Conservation (phyloP, 441 rosid species). For the Gossypium laxum region DNA sequence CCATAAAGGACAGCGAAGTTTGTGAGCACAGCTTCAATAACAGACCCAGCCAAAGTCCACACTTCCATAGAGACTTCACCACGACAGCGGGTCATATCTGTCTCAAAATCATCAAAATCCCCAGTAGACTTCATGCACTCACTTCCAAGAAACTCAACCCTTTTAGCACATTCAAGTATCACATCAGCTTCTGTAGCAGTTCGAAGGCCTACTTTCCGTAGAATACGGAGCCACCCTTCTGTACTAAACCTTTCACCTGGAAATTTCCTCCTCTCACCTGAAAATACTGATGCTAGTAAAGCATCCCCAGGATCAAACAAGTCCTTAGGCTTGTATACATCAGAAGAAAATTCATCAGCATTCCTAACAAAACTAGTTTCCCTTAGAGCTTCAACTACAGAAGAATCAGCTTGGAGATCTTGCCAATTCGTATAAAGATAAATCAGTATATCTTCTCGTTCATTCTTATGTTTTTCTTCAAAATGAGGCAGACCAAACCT, state of each 20-base stretch:
- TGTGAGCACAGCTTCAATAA: slow-evolving; percentile 69
- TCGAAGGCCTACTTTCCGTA: slow-evolving; percentile 76
- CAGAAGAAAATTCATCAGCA: slow-evolving; percentile 69
- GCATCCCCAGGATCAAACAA: slow-evolving; percentile 87
- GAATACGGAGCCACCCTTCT: slow-evolving; percentile 81
- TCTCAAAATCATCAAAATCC: slow-evolving; percentile 55
- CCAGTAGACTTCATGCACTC: slow-evolving; percentile 44
- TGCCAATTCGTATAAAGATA: slow-evolving; percentile 70
- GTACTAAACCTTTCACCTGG: slow-evolving; percentile 92
- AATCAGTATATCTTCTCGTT: slow-evolving; percentile 70
- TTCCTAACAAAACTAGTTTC: slow-evolving; percentile 73
- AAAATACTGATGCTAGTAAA: slow-evolving; percentile 72
- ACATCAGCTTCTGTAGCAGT: slow-evolving; percentile 70
- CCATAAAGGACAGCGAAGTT: slow-evolving; percentile 82
- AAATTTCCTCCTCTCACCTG: slow-evolving; percentile 74
- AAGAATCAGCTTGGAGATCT: slow-evolving; percentile 62
- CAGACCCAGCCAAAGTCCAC: slow-evolving; percentile 79
- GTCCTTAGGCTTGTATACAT: slow-evolving; percentile 64
- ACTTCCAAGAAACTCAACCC: slow-evolving; percentile 66
- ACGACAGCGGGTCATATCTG: slow-evolving; percentile 30
- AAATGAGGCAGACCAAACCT: slow-evolving; percentile 81
- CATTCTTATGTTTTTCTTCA: slow-evolving; percentile 62
- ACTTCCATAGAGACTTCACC: slow-evolving; percentile 65
- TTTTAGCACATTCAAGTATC: slow-evolving; percentile 84
- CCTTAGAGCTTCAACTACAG: slow-evolving; percentile 67